Evolutionary conservation across 768 basidiomycete genomes (phyloP), one percentile per base, ranked within the genome.

Genomic region (Xerocomellus intermedius): DNA sequence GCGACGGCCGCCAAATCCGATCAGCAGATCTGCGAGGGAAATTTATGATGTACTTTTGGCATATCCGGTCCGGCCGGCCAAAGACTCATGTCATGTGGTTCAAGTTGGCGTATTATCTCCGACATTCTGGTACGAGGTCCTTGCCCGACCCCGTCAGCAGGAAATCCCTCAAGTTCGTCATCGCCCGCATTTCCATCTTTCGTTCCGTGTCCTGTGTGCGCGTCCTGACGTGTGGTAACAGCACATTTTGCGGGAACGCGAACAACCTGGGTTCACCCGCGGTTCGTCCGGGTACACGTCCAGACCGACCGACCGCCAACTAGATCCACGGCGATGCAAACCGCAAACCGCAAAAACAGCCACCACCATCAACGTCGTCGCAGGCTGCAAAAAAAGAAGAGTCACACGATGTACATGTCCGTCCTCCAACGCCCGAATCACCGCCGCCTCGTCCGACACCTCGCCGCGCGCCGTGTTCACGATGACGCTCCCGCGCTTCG

Each of bases 151-250:
- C 88, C 7, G 68, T 75, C 19, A 75, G 76, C 54, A 93, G 66
- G 69, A 80, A 92, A 60, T 91, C 87, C 56, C 73, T 78, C 54
- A 94, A 66, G 64, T 94, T 94, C 13, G 78, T 80, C 63, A 94
- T 74, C 8, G 91, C 89, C 14, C 89, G 81, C 26, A 91, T 76
- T 73, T 94, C 91, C 91, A 94, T 94, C 68, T 81, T 81, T 54
- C 79, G 78, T 67, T 91, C 87, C 10, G 87, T 80, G 63, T 94
- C 91, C 58, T 83, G 81, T 48, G 83, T 92, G 68, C 88, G 84
- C 0, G 91, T 93, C 9, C 94, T 94, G 83, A 95, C 85, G 71
- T 96, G 95, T 2, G 94, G 94, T n/a, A 97, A 78, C 8, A 98
- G 75, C 38, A 85, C 87, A 58, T 91, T 85, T 57, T 93, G 84